These are phyloP conservation scores for Apiotrichum porosum DNA, from an alignment of 1,284 basidiomycete species.

Conservation along the genomic window DNA sequence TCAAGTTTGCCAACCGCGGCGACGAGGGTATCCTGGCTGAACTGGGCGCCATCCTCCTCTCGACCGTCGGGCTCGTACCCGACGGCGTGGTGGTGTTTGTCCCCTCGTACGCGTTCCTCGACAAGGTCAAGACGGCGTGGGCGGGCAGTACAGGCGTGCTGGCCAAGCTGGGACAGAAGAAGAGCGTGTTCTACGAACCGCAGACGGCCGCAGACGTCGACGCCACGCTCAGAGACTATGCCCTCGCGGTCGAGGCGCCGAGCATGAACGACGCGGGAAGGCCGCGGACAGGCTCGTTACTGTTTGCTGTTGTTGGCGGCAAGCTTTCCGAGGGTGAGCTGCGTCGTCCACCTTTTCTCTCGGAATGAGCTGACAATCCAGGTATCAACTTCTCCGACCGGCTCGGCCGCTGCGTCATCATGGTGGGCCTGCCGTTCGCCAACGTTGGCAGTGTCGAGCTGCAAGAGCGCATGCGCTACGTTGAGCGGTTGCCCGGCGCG, in stretches of 20 bases:
- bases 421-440: conserved; percentile 89
- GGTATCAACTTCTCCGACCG: conserved; percentile 89
- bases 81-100: conserved; percentile 90
- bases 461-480: conserved; percentile 84
- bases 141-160: conserved; percentile 56
- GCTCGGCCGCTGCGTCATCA: conserved; percentile 79
- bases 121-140: conserved; percentile 67
- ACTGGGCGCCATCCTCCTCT: conserved; percentile 75
- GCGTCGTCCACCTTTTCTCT: too few relatives aligned
- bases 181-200: conserved; percentile 91
- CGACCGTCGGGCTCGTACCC: conserved; percentile 72
- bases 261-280: not conserved
- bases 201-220: conserved; percentile 73
- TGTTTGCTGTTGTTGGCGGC: conserved; percentile 35
- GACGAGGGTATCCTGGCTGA: conserved; percentile 68
- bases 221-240: conserved; percentile 68
- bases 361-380: conserved; percentile 7
- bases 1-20: conserved; percentile 73
- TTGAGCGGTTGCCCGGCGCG: conserved; percentile 52
- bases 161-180: conserved; percentile 63
- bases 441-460: conserved; percentile 87
- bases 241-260: conserved; percentile 53
- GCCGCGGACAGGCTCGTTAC: conserved; percentile 10
- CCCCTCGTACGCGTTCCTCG: conserved; percentile 83
- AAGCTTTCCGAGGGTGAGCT: conserved; percentile 80